Percentiles rank a stretch among this genome's conserved stretches.
Evolutionary conservation across 2,329 filamentous ascomycete genomes (phyloP).

Genomic region (Ophiostoma tasmaniense): DNA sequence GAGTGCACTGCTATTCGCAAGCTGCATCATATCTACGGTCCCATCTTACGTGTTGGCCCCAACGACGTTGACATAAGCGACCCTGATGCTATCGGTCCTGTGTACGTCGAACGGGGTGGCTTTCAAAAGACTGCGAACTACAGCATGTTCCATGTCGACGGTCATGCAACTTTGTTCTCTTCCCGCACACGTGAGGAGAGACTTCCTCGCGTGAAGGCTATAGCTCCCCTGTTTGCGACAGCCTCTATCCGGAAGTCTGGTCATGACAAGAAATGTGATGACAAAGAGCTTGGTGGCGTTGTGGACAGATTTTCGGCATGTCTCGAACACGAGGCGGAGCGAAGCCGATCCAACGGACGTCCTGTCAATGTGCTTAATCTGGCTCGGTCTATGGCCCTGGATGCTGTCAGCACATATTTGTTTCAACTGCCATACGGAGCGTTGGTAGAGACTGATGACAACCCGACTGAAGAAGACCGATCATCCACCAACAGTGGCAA

Average conservation of each 20-base stretch:
- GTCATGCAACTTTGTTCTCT: conserved; percentile 17
- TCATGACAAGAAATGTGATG: neutral
- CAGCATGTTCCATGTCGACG: conserved; percentile 16
- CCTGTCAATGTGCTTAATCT: conserved; percentile 14
- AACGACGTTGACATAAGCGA: conserved; percentile 17
- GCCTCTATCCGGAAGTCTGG: neutral
- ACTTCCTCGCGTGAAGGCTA: neutral
- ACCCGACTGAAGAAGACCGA: too few relatives aligned
- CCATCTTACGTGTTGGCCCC: conserved; percentile 17
- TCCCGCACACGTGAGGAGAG: conserved; percentile 6
- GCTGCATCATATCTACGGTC: conserved; percentile 18
- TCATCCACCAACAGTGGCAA: neutral
- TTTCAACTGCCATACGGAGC: conserved; percentile 16
- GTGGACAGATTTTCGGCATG: neutral
- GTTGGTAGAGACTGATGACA: neutral
- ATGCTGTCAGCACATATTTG: conserved; percentile 16
- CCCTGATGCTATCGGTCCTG: conserved; percentile 12
- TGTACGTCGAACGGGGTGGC: conserved; percentile 16
- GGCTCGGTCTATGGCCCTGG: conserved; percentile 13
- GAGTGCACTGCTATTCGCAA: conserved; percentile 12
- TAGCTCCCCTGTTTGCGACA: neutral
- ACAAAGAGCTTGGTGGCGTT: neutral
- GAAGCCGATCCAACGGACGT: neutral
- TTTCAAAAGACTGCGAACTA: conserved; percentile 16
- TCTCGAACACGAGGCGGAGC: neutral